A percentile compares a stretch with the other conserved stretches of the same genome.
Evolutionary conservation across 768 basidiomycete species (phyloP).

Genomic region (Clathrus columnatus): DNA sequence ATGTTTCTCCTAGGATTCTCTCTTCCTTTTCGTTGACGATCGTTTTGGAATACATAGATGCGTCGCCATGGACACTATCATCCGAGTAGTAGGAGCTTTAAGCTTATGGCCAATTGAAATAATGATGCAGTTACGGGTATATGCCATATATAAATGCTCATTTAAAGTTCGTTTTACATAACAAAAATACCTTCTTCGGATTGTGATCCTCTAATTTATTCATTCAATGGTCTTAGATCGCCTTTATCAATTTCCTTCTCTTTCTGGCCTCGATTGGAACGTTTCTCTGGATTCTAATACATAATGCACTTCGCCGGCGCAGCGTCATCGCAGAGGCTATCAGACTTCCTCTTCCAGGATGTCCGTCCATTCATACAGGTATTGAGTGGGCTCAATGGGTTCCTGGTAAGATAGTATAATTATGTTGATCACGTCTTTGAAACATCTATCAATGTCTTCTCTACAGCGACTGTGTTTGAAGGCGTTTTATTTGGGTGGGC

Average conservation of each 20-base stretch:
- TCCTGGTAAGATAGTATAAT: constrained; percentile 27
- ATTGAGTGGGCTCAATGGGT: constrained; percentile 40
- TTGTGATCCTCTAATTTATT: no score
- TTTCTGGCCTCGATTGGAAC: constrained; percentile 34
- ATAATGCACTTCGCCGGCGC: constrained; percentile 28
- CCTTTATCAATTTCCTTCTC: constrained; percentile 29
- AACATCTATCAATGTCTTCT: no score
- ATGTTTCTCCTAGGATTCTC: constrained; percentile 11
- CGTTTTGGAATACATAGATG: constrained; percentile 33
- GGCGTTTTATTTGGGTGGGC: constrained; percentile 34
- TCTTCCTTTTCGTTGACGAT: not conserved
- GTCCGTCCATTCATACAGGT: constrained; percentile 32
- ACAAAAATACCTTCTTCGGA: no score
- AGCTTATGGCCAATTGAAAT: constrained; percentile 42
- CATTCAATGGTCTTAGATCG: constrained; percentile 31
- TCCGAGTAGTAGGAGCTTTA: constrained; percentile 34
- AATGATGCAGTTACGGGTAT: constrained; percentile 39
- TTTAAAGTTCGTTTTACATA: constrained; percentile 24
- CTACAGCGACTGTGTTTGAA: constrained; percentile 32
- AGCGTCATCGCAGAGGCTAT: constrained; percentile 28
- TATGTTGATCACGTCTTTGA: no score
- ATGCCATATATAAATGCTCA: constrained; percentile 34
- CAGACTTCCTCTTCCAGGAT: constrained; percentile 33
- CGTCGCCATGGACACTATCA: constrained; percentile 36
- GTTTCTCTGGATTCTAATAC: constrained; percentile 34